Evolutionary conservation across 257 asterid genomes (phyloP).

Genomic region (Paraleonurus japonicus): DNA sequence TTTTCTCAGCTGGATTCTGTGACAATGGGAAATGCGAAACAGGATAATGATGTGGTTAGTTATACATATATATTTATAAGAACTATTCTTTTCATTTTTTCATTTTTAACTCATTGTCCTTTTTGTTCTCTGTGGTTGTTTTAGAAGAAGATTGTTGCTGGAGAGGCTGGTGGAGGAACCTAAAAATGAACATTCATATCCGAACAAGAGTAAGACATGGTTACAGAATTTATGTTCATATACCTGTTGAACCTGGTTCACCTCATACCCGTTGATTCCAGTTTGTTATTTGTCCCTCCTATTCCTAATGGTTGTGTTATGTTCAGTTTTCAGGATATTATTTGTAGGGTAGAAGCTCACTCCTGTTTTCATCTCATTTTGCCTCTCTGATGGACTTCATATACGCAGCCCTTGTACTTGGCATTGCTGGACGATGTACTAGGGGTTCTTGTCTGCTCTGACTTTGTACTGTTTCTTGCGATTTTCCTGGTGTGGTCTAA

Average conservation of each 20-base stretch:
- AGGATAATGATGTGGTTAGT: constrained; percentile 36
- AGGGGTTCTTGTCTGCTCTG: constrained; percentile 16
- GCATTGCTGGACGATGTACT: background rate
- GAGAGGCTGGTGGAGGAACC: constrained; percentile 35
- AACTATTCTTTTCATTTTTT: background rate
- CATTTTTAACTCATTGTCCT: background rate
- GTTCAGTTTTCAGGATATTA: constrained; percentile 31
- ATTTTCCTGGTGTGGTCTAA: constrained; percentile 33
- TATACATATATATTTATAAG: constrained; percentile 7
- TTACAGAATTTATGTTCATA: background rate
- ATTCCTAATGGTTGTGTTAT: background rate
- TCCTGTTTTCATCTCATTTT: background rate
- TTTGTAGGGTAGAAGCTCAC: constrained; percentile 17
- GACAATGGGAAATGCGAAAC: constrained; percentile 26
- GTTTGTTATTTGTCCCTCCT: background rate
- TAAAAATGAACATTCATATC: constrained; percentile 18
- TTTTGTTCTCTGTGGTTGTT: constrained; percentile 10
- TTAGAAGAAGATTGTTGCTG: constrained; percentile 32
- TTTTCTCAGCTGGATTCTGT: constrained; percentile 37
- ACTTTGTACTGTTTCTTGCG: constrained; percentile 16
- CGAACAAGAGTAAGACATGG: constrained; percentile 26
- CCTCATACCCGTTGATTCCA: constrained; percentile 11
- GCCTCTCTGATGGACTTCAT: constrained; percentile 13
- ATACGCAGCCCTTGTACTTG: background rate
- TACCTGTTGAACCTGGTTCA: background rate